Percentiles rank a stretch among this genome's conserved stretches.
Evolutionary conservation across 495 filamentous ascomycete genomes (phyloP).

Genomic region (Pyrenula aspistea): DNA sequence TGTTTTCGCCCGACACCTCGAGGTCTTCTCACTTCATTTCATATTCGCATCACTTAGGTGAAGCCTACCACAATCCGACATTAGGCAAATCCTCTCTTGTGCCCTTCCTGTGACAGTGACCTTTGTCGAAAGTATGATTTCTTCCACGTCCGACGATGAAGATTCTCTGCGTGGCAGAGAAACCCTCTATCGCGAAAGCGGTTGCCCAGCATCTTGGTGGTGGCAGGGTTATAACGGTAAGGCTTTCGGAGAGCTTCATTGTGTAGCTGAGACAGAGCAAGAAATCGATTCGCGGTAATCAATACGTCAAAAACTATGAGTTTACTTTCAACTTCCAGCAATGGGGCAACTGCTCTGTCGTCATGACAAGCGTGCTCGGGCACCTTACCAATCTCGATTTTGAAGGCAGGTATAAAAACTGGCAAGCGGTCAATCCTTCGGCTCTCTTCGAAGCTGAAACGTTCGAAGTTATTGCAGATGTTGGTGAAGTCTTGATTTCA

Average conservation of each 20-base stretch:
- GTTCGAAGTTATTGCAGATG: background rate
- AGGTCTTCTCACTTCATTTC: no score
- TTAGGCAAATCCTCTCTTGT: no score
- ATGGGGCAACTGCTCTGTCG: constrained; percentile 74
- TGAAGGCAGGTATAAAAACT: constrained; percentile 51
- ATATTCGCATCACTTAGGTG: no score
- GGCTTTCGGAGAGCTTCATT: no score
- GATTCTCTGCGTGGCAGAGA: constrained; percentile 91
- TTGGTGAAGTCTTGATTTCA: background rate
- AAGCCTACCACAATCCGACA: no score
- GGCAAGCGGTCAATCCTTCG: constrained; percentile 68
- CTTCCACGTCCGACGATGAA: constrained; percentile 10
- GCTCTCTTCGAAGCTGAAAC: constrained; percentile 61
- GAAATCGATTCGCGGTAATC: constrained; percentile 47
- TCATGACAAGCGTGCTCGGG: constrained; percentile 85
- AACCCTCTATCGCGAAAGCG: constrained; percentile 90
- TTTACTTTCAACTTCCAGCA: constrained; percentile 81
- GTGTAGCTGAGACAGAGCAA: constrained; percentile 21
- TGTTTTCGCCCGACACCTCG: no score
- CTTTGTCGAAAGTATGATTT: background rate
- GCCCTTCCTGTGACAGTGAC: no score
- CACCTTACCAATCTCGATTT: constrained; percentile 74
- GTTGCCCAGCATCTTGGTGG: constrained; percentile 82
- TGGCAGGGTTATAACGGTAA: constrained; percentile 55
- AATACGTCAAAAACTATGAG: constrained; percentile 85